These are phyloP conservation scores for Limnomonas spitsbergensis DNA, from an alignment of 139 green algal species.

Conservation along the genomic window DNA sequence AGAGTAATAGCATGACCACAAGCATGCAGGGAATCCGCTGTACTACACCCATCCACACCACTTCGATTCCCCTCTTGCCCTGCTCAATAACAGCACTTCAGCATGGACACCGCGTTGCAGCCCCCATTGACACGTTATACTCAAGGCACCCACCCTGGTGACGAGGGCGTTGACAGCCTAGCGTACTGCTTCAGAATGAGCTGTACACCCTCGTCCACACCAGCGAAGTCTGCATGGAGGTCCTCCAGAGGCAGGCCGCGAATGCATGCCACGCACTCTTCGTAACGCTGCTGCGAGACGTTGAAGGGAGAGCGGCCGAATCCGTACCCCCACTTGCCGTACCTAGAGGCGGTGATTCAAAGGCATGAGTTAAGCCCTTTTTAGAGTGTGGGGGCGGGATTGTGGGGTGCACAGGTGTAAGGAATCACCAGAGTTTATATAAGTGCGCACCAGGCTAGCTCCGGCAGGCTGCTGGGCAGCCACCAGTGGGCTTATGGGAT, in stretches of 20 bases:
- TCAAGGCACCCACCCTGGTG: background rate
- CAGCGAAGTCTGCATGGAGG: background rate
- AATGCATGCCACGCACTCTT: slow-evolving; percentile 5
- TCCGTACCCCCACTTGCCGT: slow-evolving; percentile 88
- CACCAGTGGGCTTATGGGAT: no score
- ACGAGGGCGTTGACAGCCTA: background rate
- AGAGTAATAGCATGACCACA: no score
- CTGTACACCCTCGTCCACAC: slow-evolving; percentile 10
- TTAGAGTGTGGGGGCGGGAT: background rate
- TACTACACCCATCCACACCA: no score
- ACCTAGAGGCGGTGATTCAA: slow-evolving; percentile 48
- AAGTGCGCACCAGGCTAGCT: no score
- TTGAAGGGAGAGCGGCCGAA: slow-evolving; percentile 88
- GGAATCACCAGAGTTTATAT: no score
- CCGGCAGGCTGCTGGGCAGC: no score
- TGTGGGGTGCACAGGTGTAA: no score
- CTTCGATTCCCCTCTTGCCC: background rate
- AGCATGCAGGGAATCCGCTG: no score
- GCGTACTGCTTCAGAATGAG: background rate
- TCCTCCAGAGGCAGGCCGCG: slow-evolving; percentile 2
- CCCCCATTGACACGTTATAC: background rate
- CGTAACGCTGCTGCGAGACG: slow-evolving; percentile 61
- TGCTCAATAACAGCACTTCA: background rate
- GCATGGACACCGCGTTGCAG: background rate
- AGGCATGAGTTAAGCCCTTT: background rate